Evolutionary conservation across 2,329 filamentous ascomycete genomes (phyloP), one percentile per base, ranked within the genome.

Genomic region (Colletotrichum scovillei): DNA sequence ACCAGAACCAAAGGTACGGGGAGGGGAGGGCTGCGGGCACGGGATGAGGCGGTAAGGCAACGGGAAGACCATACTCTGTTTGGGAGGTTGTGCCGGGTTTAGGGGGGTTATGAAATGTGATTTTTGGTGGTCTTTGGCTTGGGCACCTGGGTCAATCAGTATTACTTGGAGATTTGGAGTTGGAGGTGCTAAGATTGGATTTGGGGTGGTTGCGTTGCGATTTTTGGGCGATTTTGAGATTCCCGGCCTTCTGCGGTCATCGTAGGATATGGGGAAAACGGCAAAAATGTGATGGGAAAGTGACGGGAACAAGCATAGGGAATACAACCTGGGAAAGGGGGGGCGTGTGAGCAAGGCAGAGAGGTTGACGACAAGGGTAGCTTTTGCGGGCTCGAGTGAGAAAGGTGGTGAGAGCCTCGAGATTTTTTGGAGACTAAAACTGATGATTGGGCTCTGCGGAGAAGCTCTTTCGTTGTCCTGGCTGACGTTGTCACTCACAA

Each of bases 281-380:
- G 38, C 38, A 16, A 5, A 11, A 55, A 14, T 57, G 64, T 63
- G 59, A 72, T 72, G 69, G 69, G 38, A 64, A 69, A 72, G 58
- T 60, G 53, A 64, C 32, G 11, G n/a, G 32, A 26, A 26, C 12
- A 63, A 30, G 26, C 24, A 24, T 53, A n/a, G 35, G 28, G 22
- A n/a, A 28, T 30, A 19, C 16, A 49, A 28, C 26, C 38, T 26
- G 46, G 30, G 24, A 26, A 4, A 32, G 52, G n/a, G 52, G 49
- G 65, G 65, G 69, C 11, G 70, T 69, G 65, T 63, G 59, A 63
- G 53, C 22, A 69, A 35, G 53, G 22, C 56, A 24, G 28, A 11
- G 7, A 68, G 53, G 58, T 57, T 22, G 8, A 14, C 4, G 53
- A 49, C 42, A 49, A 24, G 65, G 38, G 38, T 8, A 28, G n/a